Evolutionary conservation across 306 rosid genomes (phyloP), one percentile per base, ranked within the genome.

Genomic region (Heteromeles arbutifolia): DNA sequence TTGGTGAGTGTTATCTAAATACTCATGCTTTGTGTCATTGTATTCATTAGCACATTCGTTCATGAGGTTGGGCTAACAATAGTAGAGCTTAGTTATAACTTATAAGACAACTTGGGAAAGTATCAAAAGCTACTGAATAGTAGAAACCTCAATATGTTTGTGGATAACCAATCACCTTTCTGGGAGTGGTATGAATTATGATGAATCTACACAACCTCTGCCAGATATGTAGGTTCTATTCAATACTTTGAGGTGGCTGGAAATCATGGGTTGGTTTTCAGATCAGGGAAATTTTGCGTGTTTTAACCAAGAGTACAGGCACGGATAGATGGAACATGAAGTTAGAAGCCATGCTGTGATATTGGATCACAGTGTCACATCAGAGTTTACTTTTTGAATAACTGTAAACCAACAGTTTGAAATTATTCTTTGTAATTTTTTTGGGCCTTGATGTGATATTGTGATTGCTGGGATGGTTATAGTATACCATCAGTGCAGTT

Each of bases 191-290:
- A 68, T 79, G 81, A 53, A 19, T 19, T 21, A 53, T 58, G 98
- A 92, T 79, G 96, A 87, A 73, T 88, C 85, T 4, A 79, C 87
- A 71, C 86, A 79, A 66, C 1, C 43, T 8, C 88, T 82, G 79
- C 78, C 67, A 18, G 92, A 71, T 72, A 76, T 61, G 66, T 29
- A 28, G 70, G 58, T 56, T 73, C 37, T 61, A 61, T 61, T 25
- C 4, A 61, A 26, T 61, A 83, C 50, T 74, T 63, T 58, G 84
- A 72, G 84, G 84, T 80, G 73, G 83, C 79, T 56, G 79, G 74
- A 73, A 74, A 65, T 71, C 84, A 26, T 89, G 97, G 97, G 79
- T 84, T 63, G 90, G 86, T 79, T 87, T 76, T 26, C 90, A 97
- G 59, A 80, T 75, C 69, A 88, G 77, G 88, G 96, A 92, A 74